phyloP scores from a whole-genome alignment of 306 rosid species.

The Acacia melanoxylon region DNA sequence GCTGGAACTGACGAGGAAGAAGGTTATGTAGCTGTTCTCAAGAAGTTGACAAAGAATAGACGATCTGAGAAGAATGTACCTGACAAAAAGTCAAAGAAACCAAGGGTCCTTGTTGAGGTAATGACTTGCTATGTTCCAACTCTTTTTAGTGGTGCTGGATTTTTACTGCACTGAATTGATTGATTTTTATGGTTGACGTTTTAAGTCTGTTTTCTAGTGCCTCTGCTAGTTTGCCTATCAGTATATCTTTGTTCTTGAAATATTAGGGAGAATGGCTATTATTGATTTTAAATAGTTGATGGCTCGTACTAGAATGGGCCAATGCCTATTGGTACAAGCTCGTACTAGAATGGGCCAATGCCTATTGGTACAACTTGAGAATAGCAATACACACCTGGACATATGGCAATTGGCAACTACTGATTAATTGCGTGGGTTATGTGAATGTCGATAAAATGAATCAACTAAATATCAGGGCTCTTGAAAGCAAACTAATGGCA shows the following conservation, averaged over 20 bases:
- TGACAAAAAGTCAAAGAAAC: conserved; percentile 59
- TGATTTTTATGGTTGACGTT: no score
- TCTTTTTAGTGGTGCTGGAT: conserved; percentile 19
- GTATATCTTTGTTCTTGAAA: neutral
- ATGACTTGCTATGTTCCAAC: conserved; percentile 10
- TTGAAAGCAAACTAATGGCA: conserved; percentile 4
- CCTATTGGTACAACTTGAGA: neutral
- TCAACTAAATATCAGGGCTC: conserved; percentile 8
- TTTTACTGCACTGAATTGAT: neutral
- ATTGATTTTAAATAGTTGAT: conserved; percentile 12
- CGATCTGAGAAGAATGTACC: conserved; percentile 50
- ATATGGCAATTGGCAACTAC: neutral
- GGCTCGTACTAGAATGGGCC: neutral
- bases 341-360: neutral
- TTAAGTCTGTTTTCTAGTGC: no score
- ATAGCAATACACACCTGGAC: neutral
- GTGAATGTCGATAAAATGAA: neutral
- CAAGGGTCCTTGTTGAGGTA: conserved; percentile 90
- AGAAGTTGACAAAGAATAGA: conserved; percentile 48
- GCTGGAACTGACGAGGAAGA: conserved; percentile 64
- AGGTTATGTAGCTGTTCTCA: conserved; percentile 43
- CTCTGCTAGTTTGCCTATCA: neutral
- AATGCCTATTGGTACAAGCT: neutral
- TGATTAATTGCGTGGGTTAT: neutral
- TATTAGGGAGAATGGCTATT: neutral